phyloP scores from a whole-genome alignment of 108 stramenopile genomes.

The Skeletonema tropicum region DNA sequence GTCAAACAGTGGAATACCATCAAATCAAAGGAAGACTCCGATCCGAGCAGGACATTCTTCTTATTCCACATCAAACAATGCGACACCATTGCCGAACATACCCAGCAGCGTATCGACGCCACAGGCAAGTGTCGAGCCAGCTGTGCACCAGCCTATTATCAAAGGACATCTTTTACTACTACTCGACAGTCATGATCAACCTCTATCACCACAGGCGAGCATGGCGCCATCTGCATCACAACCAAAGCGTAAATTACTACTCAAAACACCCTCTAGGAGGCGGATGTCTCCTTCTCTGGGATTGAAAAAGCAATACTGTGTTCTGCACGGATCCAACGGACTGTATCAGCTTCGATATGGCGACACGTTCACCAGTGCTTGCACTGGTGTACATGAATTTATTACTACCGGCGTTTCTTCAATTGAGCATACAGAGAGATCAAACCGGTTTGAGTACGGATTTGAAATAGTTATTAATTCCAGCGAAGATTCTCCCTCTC shows the following conservation, averaged over 20 bases:
- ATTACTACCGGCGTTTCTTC: slow-evolving; percentile 40
- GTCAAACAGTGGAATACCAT: neutral
- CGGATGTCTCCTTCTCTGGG: neutral
- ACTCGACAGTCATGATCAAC: slow-evolving; percentile 16
- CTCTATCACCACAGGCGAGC: slow-evolving; percentile 1
- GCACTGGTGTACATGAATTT: slow-evolving; percentile 43
- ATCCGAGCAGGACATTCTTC: neutral
- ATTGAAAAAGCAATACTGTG: slow-evolving; percentile 37
- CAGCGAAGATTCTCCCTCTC: slow-evolving; percentile 27
- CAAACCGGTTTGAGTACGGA: slow-evolving; percentile 25
- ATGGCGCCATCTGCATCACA: slow-evolving; percentile 5
- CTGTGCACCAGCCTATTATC: slow-evolving; percentile 26
- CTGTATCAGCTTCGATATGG: slow-evolving; percentile 51
- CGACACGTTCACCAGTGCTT: slow-evolving; percentile 7
- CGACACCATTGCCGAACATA: neutral
- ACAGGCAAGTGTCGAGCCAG: slow-evolving; percentile 22
- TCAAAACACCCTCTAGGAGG: slow-evolving; percentile 15
- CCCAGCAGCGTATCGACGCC: neutral
- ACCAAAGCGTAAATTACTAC: slow-evolving; percentile 14
- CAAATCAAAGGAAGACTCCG: neutral
- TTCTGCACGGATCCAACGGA: slow-evolving; percentile 41
- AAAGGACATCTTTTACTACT: slow-evolving; percentile 35
- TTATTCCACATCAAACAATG: neutral
- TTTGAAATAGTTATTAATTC: slow-evolving; percentile 53
- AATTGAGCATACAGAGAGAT: slow-evolving; percentile 44